A percentile compares a stretch with the other conserved stretches of the same genome.
Conservation (phyloP, 352 stramenopile species). For the Phytophthora podocarpi region DNA sequence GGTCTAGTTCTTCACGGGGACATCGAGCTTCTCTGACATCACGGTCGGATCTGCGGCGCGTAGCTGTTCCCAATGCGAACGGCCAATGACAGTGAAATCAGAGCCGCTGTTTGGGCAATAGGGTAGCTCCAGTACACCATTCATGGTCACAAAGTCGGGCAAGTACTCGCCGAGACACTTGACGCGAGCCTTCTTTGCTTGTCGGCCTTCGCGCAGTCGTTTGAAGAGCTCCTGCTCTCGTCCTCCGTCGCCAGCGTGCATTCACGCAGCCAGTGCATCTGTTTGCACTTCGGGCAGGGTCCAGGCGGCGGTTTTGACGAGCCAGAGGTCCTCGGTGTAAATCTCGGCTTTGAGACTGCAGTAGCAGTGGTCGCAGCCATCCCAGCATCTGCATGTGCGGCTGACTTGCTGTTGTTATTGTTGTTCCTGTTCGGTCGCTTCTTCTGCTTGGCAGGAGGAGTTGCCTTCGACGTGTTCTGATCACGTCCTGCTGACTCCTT, state of each 20-base stretch:
- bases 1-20: neutral
- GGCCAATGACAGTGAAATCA: neutral
- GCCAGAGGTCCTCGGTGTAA: no score
- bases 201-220: neutral
- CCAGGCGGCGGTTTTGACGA: constrained; percentile 1
- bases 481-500: no score
- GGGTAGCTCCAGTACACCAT: neutral
- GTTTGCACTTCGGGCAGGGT: constrained; percentile 9
- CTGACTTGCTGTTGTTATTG: no score
- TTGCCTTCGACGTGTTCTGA: no score
- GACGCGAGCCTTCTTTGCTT: neutral
- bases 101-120: neutral
- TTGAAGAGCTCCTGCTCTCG: neutral
- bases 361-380: no score
- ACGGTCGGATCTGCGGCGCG: constrained; percentile 5
- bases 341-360: no score
- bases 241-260: neutral
- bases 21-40: neutral
- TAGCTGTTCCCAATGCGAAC: neutral
- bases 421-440: no score
- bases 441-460: no score
- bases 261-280: neutral
- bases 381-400: no score
- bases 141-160: neutral
- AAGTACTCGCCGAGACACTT: neutral